Evolutionary conservation across 345 rosid species (phyloP).

Genomic region (Ailanthus altissimus): DNA sequence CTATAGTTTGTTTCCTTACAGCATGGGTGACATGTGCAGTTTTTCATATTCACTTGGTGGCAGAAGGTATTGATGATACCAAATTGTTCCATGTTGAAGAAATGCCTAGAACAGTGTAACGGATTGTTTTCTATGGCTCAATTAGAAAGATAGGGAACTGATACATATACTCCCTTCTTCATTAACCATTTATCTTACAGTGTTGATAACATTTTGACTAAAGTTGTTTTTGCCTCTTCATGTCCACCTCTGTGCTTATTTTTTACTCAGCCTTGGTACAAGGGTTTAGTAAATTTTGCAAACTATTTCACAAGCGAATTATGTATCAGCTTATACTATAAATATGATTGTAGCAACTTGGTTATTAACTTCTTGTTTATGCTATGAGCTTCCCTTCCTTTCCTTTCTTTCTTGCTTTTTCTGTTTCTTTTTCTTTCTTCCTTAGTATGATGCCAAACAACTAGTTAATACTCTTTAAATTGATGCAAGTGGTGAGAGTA

Average conservation of each 20-base stretch:
- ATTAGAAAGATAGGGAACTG: not conserved
- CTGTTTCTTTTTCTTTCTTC: not conserved
- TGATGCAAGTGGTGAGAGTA: constrained; percentile 86
- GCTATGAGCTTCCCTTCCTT: not conserved
- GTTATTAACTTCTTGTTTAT: constrained; percentile 11
- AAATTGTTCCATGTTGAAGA: not conserved
- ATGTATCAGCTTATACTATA: not conserved
- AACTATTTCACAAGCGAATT: not conserved
- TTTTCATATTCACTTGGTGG: not conserved
- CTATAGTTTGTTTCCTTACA: not conserved
- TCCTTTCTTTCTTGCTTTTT: not conserved
- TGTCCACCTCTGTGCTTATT: not conserved
- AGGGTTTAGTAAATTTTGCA: not conserved
- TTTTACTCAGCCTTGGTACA: no score
- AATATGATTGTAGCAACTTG: not conserved
- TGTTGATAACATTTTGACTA: not conserved
- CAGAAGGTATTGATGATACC: not conserved
- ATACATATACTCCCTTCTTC: not conserved
- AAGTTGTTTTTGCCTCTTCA: no score
- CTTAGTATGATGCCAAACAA: not conserved
- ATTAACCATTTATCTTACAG: not conserved
- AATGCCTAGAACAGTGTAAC: not conserved
- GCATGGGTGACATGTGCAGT: not conserved
- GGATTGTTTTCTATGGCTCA: not conserved
- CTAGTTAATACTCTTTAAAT: constrained; percentile 19